Base-by-base conservation (phyloP, 1,284 basidiomycete genomes). In the Leucoagaricus sp. region DNA sequence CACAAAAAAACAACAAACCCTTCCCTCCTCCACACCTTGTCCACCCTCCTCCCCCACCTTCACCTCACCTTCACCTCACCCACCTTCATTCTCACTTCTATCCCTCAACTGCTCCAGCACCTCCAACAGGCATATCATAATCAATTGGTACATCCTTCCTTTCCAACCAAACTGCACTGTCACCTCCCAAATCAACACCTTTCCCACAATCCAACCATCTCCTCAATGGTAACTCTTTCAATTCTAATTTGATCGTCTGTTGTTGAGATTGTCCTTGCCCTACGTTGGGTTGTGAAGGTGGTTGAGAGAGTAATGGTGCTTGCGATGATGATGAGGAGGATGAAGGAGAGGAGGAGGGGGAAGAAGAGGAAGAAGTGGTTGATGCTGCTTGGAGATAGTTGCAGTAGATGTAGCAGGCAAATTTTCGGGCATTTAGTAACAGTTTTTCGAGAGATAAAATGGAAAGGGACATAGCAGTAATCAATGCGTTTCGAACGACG, bases 101-200 rank as follows among this genome's bases (percentile, higher is more conserved):
- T n/a, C n/a, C n/a, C n/a, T n/a, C n/a, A n/a, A n/a, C n/a, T n/a
- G n/a, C n/a, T n/a, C n/a, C n/a, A n/a, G 7, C 46, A 33, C 10
- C n/a, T 5, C 46, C 41, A 40, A 57, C 82, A 19, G 84, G 79
- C 71, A 80, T 78, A 72, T 86, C 85, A 69, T 85, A 87, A 69
- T 86, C 85, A 69, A 86, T 86, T 55, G 84, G 84, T 13, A 87
- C 81, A 63, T 87, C 84, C 69, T 85, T 86, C 60, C 84, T 72
- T 71, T 87, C 85, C 69, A 86, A 69, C 85, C 85, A 86, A 42
- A 79, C 75, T 28, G 82, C 83, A 66, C 86, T 84, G 29, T 82
- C 80, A 28, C 77, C 76, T 12, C 85, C 85, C 47, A 87, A 68
- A 69, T 87, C 84, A 13, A 86, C 84, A 38, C 84, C 85, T 62